A percentile compares a stretch with the other conserved stretches of the same genome.
Evolutionary conservation across 2,329 filamentous ascomycete species (phyloP).

Genomic region (Emmonsiellopsis sp.): DNA sequence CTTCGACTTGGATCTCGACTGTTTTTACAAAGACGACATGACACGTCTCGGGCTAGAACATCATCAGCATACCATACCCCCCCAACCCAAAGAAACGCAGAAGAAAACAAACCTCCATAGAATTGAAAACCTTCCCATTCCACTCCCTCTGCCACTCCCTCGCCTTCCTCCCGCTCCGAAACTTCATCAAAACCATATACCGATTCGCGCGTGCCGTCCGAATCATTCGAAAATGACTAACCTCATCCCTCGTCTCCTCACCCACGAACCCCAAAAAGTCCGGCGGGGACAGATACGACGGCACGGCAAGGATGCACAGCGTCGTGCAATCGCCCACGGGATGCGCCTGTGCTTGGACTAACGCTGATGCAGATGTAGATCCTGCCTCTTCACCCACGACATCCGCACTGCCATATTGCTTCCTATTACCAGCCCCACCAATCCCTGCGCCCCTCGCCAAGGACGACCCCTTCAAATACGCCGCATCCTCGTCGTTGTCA

Average conservation of each 20-base stretch:
- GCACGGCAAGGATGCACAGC: slow-evolving; percentile 86
- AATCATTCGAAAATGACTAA: slow-evolving; percentile 91
- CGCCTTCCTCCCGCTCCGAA: slow-evolving; percentile 64
- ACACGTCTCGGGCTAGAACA: slow-evolving; percentile 71
- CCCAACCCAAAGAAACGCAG: not conserved
- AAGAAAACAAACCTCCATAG: slow-evolving; percentile 62
- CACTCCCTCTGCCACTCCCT: slow-evolving; percentile 74
- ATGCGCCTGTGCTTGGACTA: not conserved
- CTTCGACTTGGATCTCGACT: slow-evolving; percentile 55
- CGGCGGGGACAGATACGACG: slow-evolving; percentile 82
- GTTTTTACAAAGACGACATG: slow-evolving; percentile 92
- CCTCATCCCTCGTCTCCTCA: slow-evolving; percentile 71
- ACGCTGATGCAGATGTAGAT: not conserved
- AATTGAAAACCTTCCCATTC: slow-evolving; percentile 89
- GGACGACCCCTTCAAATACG: slow-evolving; percentile 29
- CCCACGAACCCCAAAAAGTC: slow-evolving; percentile 90
- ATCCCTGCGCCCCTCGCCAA: slow-evolving; percentile 17
- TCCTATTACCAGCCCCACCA: slow-evolving; percentile 7
- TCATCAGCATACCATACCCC: not conserved
- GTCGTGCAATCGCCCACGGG: slow-evolving; percentile 61
- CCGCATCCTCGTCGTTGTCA: slow-evolving; percentile 33
- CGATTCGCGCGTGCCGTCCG: slow-evolving; percentile 80
- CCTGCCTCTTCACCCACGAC: not conserved
- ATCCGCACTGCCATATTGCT: slow-evolving; percentile 12
- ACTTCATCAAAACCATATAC: slow-evolving; percentile 95